Percentiles rank a stretch among this genome's conserved stretches.
These are phyloP conservation scores for Lizonia empirigonia DNA, from an alignment of 2,329 filamentous ascomycete species.

Conservation along the genomic window DNA sequence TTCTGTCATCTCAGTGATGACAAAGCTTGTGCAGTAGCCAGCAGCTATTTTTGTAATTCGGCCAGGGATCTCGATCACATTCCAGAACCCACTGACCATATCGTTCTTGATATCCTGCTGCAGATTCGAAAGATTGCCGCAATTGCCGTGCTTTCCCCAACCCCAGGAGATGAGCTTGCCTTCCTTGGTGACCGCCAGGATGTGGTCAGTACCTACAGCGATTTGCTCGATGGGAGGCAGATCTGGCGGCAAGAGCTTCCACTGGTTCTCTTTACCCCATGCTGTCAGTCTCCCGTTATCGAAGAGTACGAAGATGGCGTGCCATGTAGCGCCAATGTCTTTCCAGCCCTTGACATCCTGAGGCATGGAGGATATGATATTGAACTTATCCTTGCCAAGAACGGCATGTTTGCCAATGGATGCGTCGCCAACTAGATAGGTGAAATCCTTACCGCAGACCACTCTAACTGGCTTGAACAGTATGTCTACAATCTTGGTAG, in stretches of 20 bases:
- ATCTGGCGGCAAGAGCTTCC: slow-evolving; percentile 71
- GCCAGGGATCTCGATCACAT: slow-evolving; percentile 32
- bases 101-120: slow-evolving; percentile 28
- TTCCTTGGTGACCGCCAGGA: slow-evolving; percentile 69
- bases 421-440: slow-evolving; percentile 66
- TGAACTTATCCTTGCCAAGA: slow-evolving; percentile 78
- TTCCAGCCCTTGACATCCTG: slow-evolving; percentile 62
- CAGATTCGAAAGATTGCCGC: slow-evolving; percentile 58
- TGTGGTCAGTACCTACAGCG: slow-evolving; percentile 90
- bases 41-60: slow-evolving; percentile 30
- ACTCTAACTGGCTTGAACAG: slow-evolving; percentile 69
- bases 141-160: slow-evolving; percentile 98
- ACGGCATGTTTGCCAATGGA: slow-evolving; percentile 66
- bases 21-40: slow-evolving; percentile 40
- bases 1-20: slow-evolving; percentile 19
- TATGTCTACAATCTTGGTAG: slow-evolving; percentile 45
- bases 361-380: slow-evolving; percentile 65
- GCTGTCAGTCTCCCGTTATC: slow-evolving; percentile 65
- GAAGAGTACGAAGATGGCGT: slow-evolving; percentile 74
- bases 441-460: slow-evolving; percentile 85
- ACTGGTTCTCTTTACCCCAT: slow-evolving; percentile 87
- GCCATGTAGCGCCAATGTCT: slow-evolving; percentile 80
- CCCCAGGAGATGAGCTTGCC: slow-evolving; percentile 83
- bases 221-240: slow-evolving; percentile 67
- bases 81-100: slow-evolving; percentile 40